phyloP scores from a whole-genome alignment of 2,329 filamentous ascomycete genomes.

The Mycosphaerella sp. region DNA sequence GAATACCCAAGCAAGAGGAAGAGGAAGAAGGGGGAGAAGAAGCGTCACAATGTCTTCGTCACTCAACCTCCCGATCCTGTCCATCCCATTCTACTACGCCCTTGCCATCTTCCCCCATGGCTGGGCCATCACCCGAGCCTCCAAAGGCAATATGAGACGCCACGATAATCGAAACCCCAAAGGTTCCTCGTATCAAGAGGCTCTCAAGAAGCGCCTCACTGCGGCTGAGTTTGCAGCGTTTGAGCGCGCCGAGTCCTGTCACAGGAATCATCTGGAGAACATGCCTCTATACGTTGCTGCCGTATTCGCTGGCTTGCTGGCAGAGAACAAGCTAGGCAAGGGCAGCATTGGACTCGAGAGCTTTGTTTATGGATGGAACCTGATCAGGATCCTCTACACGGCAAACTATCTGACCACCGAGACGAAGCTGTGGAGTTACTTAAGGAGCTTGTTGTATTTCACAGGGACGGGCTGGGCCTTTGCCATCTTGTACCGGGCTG shows the following conservation, averaged over 20 bases:
- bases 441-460: conserved; percentile 31
- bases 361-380: conserved; percentile 36
- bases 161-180: conserved; percentile 43
- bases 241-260: conserved; percentile 42
- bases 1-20: background rate
- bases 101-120: conserved; percentile 39
- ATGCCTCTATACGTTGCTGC: conserved; percentile 42
- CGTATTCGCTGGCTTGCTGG: conserved; percentile 40
- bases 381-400: conserved; percentile 35
- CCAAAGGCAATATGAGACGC: conserved; percentile 32
- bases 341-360: conserved; percentile 30
- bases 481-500: conserved; percentile 29
- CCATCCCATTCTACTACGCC: conserved; percentile 41
- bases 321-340: conserved; percentile 27
- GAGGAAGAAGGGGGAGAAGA: background rate
- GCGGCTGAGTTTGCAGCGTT: conserved; percentile 36
- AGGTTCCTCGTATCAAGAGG: conserved; percentile 31
- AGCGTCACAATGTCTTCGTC: conserved; percentile 13
- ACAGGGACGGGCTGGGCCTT: conserved; percentile 29
- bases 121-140: conserved; percentile 35
- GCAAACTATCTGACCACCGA: conserved; percentile 32
- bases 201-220: conserved; percentile 35
- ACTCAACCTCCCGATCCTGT: conserved; percentile 38
- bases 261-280: conserved; percentile 44
- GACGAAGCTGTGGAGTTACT: conserved; percentile 23